phyloP scores from a whole-genome alignment of 495 filamentous ascomycete species.

The Penicillium riverlandense region DNA sequence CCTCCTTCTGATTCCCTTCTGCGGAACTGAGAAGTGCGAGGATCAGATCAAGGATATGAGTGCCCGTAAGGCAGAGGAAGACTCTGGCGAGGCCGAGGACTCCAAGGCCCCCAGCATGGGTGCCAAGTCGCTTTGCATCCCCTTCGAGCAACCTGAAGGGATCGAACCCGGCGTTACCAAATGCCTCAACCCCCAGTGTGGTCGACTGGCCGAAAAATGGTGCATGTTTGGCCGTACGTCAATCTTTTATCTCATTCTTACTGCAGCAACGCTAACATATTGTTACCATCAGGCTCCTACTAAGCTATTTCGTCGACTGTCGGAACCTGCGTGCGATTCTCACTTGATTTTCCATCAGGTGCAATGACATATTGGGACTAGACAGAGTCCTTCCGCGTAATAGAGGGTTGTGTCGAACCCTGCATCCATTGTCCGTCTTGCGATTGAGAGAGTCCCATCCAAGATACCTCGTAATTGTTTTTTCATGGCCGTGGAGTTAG shows the following conservation, averaged over 20 bases:
- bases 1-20: conserved; percentile 80
- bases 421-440: too few species aligned
- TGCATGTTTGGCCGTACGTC: conserved; percentile 72
- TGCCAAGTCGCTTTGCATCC: conserved; percentile 95
- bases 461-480: conserved; percentile 1
- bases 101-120: conserved; percentile 87
- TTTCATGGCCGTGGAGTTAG: conserved; percentile 2
- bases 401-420: too few species aligned
- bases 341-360: neutral
- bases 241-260: neutral
- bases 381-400: too few species aligned
- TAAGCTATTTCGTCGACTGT: conserved; percentile 10
- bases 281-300: conserved; percentile 21
- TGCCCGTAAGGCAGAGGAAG: conserved; percentile 60
- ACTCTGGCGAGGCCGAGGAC: conserved; percentile 62
- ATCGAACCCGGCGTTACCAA: conserved; percentile 74
- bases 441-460: neutral
- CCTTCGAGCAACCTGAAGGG: conserved; percentile 87
- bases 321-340: too few species aligned
- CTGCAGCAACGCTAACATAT: neutral
- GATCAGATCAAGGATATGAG: conserved; percentile 89
- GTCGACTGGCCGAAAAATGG: conserved; percentile 65
- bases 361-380: too few species aligned
- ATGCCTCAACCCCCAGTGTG: conserved; percentile 83
- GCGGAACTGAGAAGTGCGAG: conserved; percentile 75